Percentiles rank a stretch among this genome's conserved stretches.
These are phyloP conservation scores for Bondarzewia mesenterica DNA, from an alignment of 1,284 basidiomycete species.

Conservation along the genomic window DNA sequence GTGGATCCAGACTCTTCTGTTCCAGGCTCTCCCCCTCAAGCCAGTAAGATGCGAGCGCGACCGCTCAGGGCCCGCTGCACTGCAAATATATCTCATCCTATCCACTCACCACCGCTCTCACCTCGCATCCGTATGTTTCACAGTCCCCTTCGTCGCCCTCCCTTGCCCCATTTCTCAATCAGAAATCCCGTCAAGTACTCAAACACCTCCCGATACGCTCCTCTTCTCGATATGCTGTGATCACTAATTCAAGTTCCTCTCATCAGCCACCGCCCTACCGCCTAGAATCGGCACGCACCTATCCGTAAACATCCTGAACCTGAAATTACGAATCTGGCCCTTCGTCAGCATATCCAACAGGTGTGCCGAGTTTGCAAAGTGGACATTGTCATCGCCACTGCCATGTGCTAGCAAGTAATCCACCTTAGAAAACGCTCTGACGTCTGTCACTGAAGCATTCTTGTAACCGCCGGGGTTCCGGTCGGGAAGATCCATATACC, in stretches of 20 bases:
- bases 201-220: slow-evolving; percentile 78
- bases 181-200: slow-evolving; percentile 84
- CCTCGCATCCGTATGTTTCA: too few relatives aligned
- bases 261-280: background rate
- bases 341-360: slow-evolving; percentile 87
- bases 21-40: too few relatives aligned
- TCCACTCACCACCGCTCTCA: too few relatives aligned
- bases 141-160: slow-evolving; percentile 52
- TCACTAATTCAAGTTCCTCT: slow-evolving; percentile 43
- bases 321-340: slow-evolving; percentile 67
- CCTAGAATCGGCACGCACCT: slow-evolving; percentile 41
- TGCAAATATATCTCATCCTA: too few relatives aligned
- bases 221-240: slow-evolving; percentile 66
- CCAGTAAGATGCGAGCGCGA: too few relatives aligned
- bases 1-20: too few relatives aligned
- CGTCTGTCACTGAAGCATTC: slow-evolving; percentile 78
- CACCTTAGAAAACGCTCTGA: slow-evolving; percentile 73
- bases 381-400: slow-evolving; percentile 91
- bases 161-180: slow-evolving; percentile 86
- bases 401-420: slow-evolving; percentile 89
- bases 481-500: slow-evolving; percentile 88
- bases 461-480: slow-evolving; percentile 79
- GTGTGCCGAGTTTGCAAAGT: slow-evolving; percentile 86
- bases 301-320: slow-evolving; percentile 96
- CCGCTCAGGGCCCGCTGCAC: too few relatives aligned